These are phyloP conservation scores for Raphanus raphanistrum DNA, from an alignment of 345 rosid species.

Conservation along the genomic window DNA sequence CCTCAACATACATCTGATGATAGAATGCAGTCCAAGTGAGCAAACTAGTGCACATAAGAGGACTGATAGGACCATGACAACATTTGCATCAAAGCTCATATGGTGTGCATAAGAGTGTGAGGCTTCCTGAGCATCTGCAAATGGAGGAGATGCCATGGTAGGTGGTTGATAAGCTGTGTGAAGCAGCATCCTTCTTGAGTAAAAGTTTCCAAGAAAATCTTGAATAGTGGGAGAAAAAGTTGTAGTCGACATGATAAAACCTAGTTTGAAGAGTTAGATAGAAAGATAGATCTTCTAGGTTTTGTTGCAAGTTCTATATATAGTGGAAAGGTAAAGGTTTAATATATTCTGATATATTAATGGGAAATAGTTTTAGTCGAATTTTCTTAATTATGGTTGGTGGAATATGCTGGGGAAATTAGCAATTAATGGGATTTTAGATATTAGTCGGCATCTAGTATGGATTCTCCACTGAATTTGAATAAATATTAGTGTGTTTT, in stretches of 20 bases:
- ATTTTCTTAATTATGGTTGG: slow-evolving; percentile 36
- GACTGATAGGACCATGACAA: slow-evolving; percentile 77
- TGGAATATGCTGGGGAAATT: slow-evolving; percentile 29
- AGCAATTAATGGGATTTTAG: slow-evolving; percentile 3
- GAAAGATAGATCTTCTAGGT: slow-evolving; percentile 26
- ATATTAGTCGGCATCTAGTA: slow-evolving; percentile 24
- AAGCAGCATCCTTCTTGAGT: slow-evolving; percentile 38
- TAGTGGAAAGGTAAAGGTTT: slow-evolving; percentile 35
- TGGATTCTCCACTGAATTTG: slow-evolving; percentile 56
- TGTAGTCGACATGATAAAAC: slow-evolving; percentile 28
- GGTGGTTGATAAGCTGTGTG: slow-evolving; percentile 26
- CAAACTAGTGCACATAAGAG: slow-evolving; percentile 82
- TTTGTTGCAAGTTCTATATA: slow-evolving; percentile 33
- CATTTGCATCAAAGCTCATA: slow-evolving; percentile 65
- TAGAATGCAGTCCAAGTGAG: slow-evolving; percentile 73
- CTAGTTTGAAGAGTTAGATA: slow-evolving; percentile 30
- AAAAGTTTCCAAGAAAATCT: slow-evolving; percentile 22
- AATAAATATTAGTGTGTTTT: slow-evolving; percentile 34
- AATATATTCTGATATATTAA: slow-evolving; percentile 2
- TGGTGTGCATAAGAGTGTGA: slow-evolving; percentile 37
- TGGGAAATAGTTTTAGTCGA: slow-evolving; percentile 10
- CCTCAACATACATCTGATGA: slow-evolving; percentile 66
- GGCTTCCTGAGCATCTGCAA: slow-evolving; percentile 35
- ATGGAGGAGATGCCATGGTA: slow-evolving; percentile 43
- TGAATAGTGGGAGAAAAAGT: slow-evolving; percentile 16